Percentiles rank a stretch among this genome's conserved stretches.
Conservation (phyloP, 805 yeast species). For the Ogataea pignaliae region DNA sequence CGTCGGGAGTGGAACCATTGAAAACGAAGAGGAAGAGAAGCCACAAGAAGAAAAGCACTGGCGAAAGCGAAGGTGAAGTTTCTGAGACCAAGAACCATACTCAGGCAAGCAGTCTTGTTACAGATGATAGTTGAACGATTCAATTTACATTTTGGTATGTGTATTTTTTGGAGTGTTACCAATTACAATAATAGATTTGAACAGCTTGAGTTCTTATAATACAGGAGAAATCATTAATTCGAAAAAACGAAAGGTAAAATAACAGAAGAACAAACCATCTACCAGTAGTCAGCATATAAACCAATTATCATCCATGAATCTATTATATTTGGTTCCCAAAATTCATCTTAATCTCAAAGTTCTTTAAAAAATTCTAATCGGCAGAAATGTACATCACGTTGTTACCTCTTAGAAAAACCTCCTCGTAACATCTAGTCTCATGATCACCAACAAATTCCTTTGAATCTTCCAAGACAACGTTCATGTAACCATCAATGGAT, state of each 20-base stretch:
- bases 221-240: background rate
- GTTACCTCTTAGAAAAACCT: constrained; percentile 83
- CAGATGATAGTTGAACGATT: background rate
- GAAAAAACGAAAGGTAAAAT: too few species aligned
- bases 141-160: background rate
- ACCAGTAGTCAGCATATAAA: too few species aligned
- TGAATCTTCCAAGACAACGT: constrained; percentile 78
- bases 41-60: constrained; percentile 11
- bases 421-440: constrained; percentile 55
- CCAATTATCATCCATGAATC: too few species aligned
- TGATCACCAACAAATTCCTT: constrained; percentile 55
- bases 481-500: constrained; percentile 96
- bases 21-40: constrained; percentile 20
- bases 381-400: constrained; percentile 54
- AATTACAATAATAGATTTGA: too few species aligned
- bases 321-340: too few species aligned
- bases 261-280: too few species aligned
- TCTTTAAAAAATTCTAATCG: constrained; percentile 6
- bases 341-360: too few species aligned
- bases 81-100: too few species aligned
- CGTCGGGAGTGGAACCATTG: background rate
- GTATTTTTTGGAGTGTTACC: too few species aligned
- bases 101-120: too few species aligned
- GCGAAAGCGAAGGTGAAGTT: background rate
- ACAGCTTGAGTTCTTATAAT: background rate